phyloP scores from a whole-genome alignment of 805 yeast species.

The Crinitomyces ghanaensis region DNA sequence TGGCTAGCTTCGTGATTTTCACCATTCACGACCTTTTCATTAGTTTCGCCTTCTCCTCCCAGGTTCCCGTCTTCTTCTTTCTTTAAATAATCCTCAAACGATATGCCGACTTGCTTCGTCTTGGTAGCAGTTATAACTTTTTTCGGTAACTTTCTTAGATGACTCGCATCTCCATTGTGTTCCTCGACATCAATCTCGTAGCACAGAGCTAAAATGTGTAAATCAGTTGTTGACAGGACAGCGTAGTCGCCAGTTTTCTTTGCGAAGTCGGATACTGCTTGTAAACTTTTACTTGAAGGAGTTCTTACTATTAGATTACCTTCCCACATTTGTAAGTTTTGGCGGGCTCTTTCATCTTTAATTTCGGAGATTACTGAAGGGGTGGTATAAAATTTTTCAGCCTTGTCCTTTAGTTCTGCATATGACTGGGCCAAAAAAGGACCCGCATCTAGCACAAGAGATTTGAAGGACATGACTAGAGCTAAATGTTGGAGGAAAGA shows the following conservation, averaged over 20 bases:
- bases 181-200: constrained; percentile 73
- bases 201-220: constrained; percentile 83
- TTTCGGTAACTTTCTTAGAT: constrained; percentile 66
- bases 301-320: constrained; percentile 60
- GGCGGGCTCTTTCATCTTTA: constrained; percentile 73
- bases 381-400: constrained; percentile 67
- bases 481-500: no score
- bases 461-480: constrained; percentile 25
- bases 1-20: no score
- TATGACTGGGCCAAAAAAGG: constrained; percentile 84
- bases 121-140: no score
- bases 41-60: constrained; percentile 4
- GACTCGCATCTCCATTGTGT: constrained; percentile 59
- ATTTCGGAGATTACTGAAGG: constrained; percentile 87
- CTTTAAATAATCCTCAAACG: no score
- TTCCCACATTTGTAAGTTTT: constrained; percentile 71
- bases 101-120: no score
- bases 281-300: constrained; percentile 55
- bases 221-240: constrained; percentile 82
- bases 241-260: constrained; percentile 82
- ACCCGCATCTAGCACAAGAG: constrained; percentile 84
- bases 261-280: constrained; percentile 63
- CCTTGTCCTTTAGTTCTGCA: constrained; percentile 57
- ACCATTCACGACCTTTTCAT: constrained; percentile 1
- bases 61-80: no score